A percentile compares a stretch with the other conserved stretches of the same genome.
phyloP scores from a whole-genome alignment of 1,139 yeast species.

The Ashbya aceris region DNA sequence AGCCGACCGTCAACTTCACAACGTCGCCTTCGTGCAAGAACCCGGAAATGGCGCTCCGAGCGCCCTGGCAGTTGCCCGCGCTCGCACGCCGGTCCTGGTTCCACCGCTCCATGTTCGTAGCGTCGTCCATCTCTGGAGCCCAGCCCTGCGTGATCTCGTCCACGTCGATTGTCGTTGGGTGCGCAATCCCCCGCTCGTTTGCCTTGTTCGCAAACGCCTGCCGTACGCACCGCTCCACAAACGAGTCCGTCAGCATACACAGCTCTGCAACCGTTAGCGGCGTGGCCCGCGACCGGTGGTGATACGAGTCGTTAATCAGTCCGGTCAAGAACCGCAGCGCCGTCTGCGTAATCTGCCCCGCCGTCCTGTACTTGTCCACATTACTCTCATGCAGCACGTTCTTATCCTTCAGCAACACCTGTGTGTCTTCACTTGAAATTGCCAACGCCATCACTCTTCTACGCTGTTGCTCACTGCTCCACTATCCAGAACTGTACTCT shows the following conservation, averaged over 20 bases:
- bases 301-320: constrained; percentile 65
- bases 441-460: constrained; percentile 45
- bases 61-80: constrained; percentile 16
- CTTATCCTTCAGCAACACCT: constrained; percentile 62
- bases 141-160: constrained; percentile 72
- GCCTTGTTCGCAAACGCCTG: constrained; percentile 48
- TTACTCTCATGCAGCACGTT: constrained; percentile 56
- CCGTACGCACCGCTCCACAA: constrained; percentile 46
- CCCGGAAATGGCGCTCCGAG: constrained; percentile 30
- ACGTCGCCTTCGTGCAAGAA: constrained; percentile 69
- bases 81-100: constrained; percentile 15
- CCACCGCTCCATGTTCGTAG: constrained; percentile 26
- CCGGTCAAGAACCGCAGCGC: constrained; percentile 58
- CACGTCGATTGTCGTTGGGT: constrained; percentile 82
- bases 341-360: constrained; percentile 89
- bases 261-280: constrained; percentile 60
- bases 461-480: not conserved
- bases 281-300: constrained; percentile 33
- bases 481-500: not conserved
- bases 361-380: constrained; percentile 74
- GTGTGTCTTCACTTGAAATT: constrained; percentile 62
- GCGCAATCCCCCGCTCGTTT: constrained; percentile 79
- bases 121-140: constrained; percentile 78
- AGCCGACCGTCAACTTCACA: constrained; percentile 75
- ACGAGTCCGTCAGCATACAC: constrained; percentile 74